Percentiles rank a stretch among this genome's conserved stretches.
phyloP scores from a whole-genome alignment of 2,329 filamentous ascomycete species.

The Cyanodermella asteris region DNA sequence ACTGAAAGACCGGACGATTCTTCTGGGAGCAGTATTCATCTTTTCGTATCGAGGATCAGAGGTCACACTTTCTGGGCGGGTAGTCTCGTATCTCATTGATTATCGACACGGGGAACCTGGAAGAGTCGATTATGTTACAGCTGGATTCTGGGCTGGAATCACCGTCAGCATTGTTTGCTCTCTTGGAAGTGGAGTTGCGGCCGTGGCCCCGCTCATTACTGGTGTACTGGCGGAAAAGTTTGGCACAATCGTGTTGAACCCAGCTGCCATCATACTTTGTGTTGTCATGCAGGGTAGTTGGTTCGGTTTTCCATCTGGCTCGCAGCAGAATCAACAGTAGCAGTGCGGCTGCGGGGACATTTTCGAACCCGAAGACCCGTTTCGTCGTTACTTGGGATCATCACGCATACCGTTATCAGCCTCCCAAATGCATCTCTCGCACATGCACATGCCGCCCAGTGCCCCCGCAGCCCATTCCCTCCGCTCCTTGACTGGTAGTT shows the following conservation, averaged over 20 bases:
- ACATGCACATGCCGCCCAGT: constrained; percentile 75
- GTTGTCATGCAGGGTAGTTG: constrained; percentile 31
- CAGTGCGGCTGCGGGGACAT: too few species aligned
- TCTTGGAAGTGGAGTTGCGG: constrained; percentile 21
- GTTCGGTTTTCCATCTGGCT: constrained; percentile 29
- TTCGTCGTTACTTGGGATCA: too few species aligned
- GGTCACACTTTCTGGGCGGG: constrained; percentile 68
- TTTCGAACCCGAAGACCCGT: too few species aligned
- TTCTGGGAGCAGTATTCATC: constrained; percentile 60
- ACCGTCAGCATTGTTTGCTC: constrained; percentile 36
- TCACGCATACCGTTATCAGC: constrained; percentile 10
- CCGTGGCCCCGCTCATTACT: constrained; percentile 24
- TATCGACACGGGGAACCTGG: constrained; percentile 47
- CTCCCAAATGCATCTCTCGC: constrained; percentile 59
- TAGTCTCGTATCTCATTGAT: constrained; percentile 63
- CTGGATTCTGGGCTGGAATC: constrained; percentile 48
- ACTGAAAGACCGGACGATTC: constrained; percentile 33
- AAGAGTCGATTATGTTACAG: constrained; percentile 58
- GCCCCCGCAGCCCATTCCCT: constrained; percentile 78
- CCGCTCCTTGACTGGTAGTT: constrained; percentile 53
- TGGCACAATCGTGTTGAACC: constrained; percentile 28
- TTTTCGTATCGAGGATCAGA: constrained; percentile 74
- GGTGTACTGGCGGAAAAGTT: constrained; percentile 24
- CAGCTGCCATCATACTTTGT: constrained; percentile 33
- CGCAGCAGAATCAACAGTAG: too few species aligned